Base-by-base conservation (phyloP, 345 rosid species). In the Limnanthes douglasii region DNA sequence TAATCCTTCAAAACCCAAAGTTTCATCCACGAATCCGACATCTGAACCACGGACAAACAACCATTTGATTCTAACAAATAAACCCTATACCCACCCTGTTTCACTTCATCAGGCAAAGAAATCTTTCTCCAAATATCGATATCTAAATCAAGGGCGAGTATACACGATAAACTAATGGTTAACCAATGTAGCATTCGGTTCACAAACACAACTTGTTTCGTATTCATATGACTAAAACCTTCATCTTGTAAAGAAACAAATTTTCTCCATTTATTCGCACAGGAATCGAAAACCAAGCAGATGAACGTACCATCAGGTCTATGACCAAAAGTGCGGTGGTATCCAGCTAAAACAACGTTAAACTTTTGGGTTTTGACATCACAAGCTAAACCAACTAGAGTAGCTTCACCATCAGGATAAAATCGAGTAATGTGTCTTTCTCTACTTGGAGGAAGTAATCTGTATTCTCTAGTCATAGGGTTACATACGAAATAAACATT, bases 401-500 rank as follows among this genome's bases (percentile, higher is more conserved):
- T 62, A 5, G 97, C 86, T 25, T 88, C 93, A 2, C 80, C 88
- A 34, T 73, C 70, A 0, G 97, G 97, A 56, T 72, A 66, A 60
- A 88, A 78, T 46, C 88, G 47, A 37, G 78, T 78, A 4, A 88
- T 54, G 5, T 62, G 75, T 43, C 93, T 71, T 34, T 73, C 90
- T 31, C 90, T 44, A 37, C 62, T 69, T 60, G 34, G 75, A 8
- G 95, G 95, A 34, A 88, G 72, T 54, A 47, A 22, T 48, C 43
- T 63, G 51, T 17, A 69, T 54, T 78, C 78, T 56, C 82, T 67
- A 13, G 97, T 86, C 56, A 78, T 51, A 0, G 97, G 95, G 48
- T 82, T 82, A 44, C 88, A 88, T 10, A 88, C 80, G 31, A 75
- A 88, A 35, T 69, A 79, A 60, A 69, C 67, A 41, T 85, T 88